A percentile compares a stretch with the other conserved stretches of the same genome.
Evolutionary conservation across 768 basidiomycete genomes (phyloP).

Genomic region (Boletus vermiculosoides): DNA sequence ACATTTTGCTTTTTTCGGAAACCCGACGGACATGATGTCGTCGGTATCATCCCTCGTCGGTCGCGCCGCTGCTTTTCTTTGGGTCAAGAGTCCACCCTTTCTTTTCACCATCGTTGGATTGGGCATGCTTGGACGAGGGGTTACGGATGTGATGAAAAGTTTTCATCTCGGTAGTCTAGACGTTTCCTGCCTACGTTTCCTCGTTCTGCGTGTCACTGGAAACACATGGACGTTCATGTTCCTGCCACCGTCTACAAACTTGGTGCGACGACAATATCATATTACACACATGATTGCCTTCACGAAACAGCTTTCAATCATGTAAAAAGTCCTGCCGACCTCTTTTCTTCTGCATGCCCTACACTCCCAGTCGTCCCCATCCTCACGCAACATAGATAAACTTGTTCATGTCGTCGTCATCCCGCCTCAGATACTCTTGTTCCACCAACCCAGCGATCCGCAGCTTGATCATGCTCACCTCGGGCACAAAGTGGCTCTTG

Average conservation of each 20-base stretch:
- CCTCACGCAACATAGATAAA: constrained; percentile 77
- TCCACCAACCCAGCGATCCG: constrained; percentile 82
- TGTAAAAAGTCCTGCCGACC: neutral
- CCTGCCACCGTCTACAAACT: neutral
- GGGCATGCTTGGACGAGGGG: neutral
- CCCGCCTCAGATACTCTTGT: constrained; percentile 79
- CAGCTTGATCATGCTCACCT: constrained; percentile 82
- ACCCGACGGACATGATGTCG: neutral
- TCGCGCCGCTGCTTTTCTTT: neutral
- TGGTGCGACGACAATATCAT: neutral
- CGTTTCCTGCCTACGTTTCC: neutral
- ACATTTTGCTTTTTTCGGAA: neutral
- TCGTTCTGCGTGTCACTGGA: neutral
- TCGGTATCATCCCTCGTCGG: neutral
- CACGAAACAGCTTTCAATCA: neutral
- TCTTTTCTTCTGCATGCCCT: neutral
- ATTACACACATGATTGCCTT: neutral
- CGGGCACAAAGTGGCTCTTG: constrained; percentile 82
- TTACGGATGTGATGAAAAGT: neutral
- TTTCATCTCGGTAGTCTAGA: neutral
- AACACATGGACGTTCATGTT: neutral
- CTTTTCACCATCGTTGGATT: neutral
- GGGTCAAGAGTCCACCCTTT: neutral
- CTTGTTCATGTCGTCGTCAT: constrained; percentile 64
- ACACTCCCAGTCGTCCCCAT: no score